Evolutionary conservation across 2,329 filamentous ascomycete genomes (phyloP).

Genomic region (Sordariomycetes sp.): DNA sequence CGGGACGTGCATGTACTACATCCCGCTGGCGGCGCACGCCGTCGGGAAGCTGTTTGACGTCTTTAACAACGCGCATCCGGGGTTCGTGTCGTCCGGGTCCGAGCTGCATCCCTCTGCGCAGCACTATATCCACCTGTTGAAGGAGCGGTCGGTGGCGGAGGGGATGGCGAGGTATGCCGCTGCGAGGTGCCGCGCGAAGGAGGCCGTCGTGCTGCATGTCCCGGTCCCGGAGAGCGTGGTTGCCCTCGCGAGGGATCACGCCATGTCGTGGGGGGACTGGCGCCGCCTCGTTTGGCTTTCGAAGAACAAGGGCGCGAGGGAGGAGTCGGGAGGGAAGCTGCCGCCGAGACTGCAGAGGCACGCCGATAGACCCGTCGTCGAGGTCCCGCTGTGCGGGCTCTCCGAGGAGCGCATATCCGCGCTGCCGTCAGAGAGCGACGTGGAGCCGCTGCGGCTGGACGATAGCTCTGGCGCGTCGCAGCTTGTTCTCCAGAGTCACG

Average conservation of each 20-base stretch:
- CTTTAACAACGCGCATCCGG: not conserved
- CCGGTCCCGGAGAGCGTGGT: not conserved
- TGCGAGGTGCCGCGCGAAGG: conserved; percentile 1
- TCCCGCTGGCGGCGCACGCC: not conserved
- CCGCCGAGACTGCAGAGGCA: not conserved
- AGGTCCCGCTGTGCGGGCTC: conserved; percentile 3
- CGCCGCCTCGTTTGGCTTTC: conserved; percentile 2
- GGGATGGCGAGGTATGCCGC: not conserved
- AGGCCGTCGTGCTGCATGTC: not conserved
- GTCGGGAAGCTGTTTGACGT: not conserved
- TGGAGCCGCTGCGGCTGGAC: not conserved
- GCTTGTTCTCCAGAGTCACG: conserved; percentile 1
- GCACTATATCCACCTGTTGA: conserved; percentile 2
- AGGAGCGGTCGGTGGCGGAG: not conserved
- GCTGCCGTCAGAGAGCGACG: not conserved
- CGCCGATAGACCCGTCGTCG: not conserved
- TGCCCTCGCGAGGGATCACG: not conserved
- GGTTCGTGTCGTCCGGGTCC: not conserved
- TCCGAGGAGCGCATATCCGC: conserved; percentile 2
- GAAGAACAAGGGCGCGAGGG: not conserved
- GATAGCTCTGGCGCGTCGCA: not conserved
- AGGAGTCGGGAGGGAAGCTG: not conserved
- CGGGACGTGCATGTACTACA: not conserved
- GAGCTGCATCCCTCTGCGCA: conserved; percentile 1
- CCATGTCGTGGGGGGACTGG: not conserved